Evolutionary conservation across 2,329 filamentous ascomycete species (phyloP).

Genomic region (Fulvia fulva): DNA sequence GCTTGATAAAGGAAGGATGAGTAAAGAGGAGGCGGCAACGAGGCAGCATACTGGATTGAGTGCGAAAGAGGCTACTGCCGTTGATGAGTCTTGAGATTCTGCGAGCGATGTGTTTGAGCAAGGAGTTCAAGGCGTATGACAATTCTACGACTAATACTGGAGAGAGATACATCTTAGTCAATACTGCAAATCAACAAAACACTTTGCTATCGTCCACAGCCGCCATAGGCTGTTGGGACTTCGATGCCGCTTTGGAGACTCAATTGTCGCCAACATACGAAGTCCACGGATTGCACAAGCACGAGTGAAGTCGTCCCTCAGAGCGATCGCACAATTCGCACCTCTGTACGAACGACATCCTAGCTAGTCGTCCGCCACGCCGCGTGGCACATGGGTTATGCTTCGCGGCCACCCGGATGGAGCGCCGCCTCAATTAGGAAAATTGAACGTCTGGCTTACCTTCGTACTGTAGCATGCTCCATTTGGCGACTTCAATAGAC

Average conservation of each 20-base stretch:
- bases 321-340: neutral
- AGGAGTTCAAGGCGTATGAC: no score
- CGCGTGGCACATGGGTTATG: neutral
- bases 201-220: no score
- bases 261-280: neutral
- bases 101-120: neutral
- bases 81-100: neutral
- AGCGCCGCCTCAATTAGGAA: neutral
- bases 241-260: neutral
- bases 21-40: neutral
- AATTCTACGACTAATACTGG: no score
- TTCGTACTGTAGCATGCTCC: neutral
- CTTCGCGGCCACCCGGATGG: neutral
- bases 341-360: neutral
- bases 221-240: neutral
- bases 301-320: neutral
- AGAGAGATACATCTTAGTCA: no score
- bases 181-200: no score
- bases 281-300: neutral
- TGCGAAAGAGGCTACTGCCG: neutral
- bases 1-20: slow-evolving; percentile 3
- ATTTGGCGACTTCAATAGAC: neutral
- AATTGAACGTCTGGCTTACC: no score
- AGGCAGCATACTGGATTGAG: neutral
- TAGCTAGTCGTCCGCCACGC: neutral